Base-by-base conservation (phyloP, 2,329 filamentous ascomycete species). In the Trichoderma simmonsii region DNA sequence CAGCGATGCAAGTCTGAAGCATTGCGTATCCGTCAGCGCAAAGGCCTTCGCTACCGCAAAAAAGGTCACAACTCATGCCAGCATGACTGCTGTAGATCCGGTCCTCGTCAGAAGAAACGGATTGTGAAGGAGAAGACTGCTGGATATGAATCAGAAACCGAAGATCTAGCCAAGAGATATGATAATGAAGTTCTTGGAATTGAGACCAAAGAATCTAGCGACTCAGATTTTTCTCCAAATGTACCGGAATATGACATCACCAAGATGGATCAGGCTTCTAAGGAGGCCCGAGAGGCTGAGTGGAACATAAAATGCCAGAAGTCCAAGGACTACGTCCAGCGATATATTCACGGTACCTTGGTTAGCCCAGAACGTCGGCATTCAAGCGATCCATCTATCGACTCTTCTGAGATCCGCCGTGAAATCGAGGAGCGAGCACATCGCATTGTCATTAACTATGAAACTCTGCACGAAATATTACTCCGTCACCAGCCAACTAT, bases 401-500 rank as follows among this genome's bases (percentile, higher is more conserved):
- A 60, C 15, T 26, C 30, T 12, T 61, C 60, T 4, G 21, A 24
- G 8, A 14, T 48, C 15, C 18, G 36, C 6, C 21, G 12, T 30
- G 60, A 63, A 39, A 36, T 63, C n/a, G 21, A 28, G 34, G 56
- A 24, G 5, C 30, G 21, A 32, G 71, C 73, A 36, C 54, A 57
- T 15, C 71, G 73, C 1, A 82, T 86, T 21, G 82, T 83, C 71
- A 73, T 72, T 7, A 72, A 76, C 72, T 84, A 81, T 75, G 73
- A 79, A 6, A 71, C 59, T 3, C 76, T 88, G 8, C 78, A 79
- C 12, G 76, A 77, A 1, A 86, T 88, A 6, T 70, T 89, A 3
- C 77, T 83, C 54, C 82, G 86, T 5, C 85, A 88, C 63, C 86
- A 90, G 75, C 78, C 77, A 1, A 83, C 81, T 0, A 84, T 90